Percentiles rank a stretch among this genome's conserved stretches.
Conservation (phyloP, 2,329 filamentous ascomycete genomes). For the Cladosporium sp. region DNA sequence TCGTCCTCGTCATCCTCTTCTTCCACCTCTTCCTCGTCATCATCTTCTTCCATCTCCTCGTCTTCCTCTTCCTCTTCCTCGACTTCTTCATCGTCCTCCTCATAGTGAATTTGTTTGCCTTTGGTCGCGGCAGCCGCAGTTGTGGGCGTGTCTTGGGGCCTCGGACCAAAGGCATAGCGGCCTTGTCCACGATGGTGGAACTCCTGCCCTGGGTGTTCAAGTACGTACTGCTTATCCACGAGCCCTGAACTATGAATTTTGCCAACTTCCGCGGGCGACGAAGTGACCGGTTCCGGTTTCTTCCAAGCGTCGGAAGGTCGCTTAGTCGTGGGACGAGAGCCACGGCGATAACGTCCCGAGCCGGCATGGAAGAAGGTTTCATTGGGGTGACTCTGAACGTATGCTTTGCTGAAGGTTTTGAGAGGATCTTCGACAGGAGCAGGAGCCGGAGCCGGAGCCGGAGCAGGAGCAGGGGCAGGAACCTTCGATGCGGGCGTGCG, state of each 20-base stretch:
- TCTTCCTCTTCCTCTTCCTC: slow-evolving; percentile 11
- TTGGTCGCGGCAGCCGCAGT: not conserved
- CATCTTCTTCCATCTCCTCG: slow-evolving; percentile 13
- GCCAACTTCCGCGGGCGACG: not conserved
- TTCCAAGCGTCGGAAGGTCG: not conserved
- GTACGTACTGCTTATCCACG: slow-evolving; percentile 22
- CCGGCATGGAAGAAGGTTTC: slow-evolving; percentile 28
- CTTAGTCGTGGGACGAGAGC: slow-evolving; percentile 13
- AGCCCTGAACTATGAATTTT: not conserved
- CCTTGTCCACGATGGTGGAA: slow-evolving; percentile 30
- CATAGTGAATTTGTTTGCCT: too few relatives aligned
- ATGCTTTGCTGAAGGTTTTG: slow-evolving; percentile 24
- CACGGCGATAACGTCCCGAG: slow-evolving; percentile 25
- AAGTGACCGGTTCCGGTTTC: not conserved
- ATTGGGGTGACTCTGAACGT: slow-evolving; percentile 24
- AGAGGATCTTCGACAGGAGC: slow-evolving; percentile 8
- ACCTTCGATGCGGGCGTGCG: not conserved
- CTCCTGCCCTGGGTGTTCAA: slow-evolving; percentile 20
- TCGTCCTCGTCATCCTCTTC: slow-evolving; percentile 10
- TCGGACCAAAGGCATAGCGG: slow-evolving; percentile 21
- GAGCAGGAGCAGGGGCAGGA: too few relatives aligned
- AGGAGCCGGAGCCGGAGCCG: not conserved
- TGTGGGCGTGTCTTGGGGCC: slow-evolving; percentile 9
- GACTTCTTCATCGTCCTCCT: slow-evolving; percentile 2
- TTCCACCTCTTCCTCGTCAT: slow-evolving; percentile 12